Conservation (phyloP, 208 protist genomes). For the Trypanosoma avium region DNA sequence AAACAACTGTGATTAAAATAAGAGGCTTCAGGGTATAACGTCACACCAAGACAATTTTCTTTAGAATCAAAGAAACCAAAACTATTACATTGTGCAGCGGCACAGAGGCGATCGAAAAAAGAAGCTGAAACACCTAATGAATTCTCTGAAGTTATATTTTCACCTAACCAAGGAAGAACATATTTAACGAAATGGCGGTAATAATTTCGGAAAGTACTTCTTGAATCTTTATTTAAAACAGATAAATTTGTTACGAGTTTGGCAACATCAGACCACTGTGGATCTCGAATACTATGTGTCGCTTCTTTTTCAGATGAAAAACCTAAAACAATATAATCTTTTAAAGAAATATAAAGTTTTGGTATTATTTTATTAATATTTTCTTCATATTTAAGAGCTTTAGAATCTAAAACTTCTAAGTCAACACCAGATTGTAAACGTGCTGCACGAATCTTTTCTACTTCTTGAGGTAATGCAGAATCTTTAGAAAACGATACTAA, state of each 20-base stretch:
- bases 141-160: not conserved
- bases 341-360: slow-evolving; percentile 2
- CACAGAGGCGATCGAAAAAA: slow-evolving; percentile 56
- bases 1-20: slow-evolving; percentile 83
- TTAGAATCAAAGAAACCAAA: slow-evolving; percentile 58
- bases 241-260: slow-evolving; percentile 62
- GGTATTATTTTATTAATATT: not conserved
- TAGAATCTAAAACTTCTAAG: slow-evolving; percentile 20
- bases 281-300: slow-evolving; percentile 21
- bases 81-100: slow-evolving; percentile 65
- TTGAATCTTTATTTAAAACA: slow-evolving; percentile 52
- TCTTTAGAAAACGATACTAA: slow-evolving; percentile 4
- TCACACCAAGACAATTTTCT: slow-evolving; percentile 50
- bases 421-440: not conserved
- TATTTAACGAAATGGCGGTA: slow-evolving; percentile 58
- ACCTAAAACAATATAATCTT: not conserved
- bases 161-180: slow-evolving; percentile 37
- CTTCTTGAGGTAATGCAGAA: slow-evolving; percentile 19
- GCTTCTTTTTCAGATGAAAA: slow-evolving; percentile 1
- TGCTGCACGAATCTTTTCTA: slow-evolving; percentile 8
- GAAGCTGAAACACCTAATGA: slow-evolving; percentile 26
- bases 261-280: slow-evolving; percentile 44
- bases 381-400: not conserved
- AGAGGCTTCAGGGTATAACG: slow-evolving; percentile 58
- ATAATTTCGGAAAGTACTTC: slow-evolving; percentile 40